These are phyloP conservation scores for Hanseniaspora thailandica DNA, from an alignment of 805 yeast species.

Conservation along the genomic window DNA sequence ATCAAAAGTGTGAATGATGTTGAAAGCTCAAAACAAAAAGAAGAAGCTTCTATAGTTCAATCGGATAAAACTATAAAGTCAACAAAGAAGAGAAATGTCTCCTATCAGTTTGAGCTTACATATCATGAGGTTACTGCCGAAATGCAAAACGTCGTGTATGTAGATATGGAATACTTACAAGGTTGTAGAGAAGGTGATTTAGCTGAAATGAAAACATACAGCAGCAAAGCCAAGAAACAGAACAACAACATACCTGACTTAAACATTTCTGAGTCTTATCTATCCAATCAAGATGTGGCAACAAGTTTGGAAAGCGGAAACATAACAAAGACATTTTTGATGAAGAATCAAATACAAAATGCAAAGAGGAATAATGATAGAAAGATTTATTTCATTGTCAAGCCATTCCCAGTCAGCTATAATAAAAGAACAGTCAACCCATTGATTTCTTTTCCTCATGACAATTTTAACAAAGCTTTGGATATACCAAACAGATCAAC, in stretches of 20 bases:
- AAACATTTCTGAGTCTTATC: background rate
- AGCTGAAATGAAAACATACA: constrained; percentile 52
- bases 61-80: background rate
- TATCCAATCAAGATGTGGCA: background rate
- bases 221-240: constrained; percentile 19
- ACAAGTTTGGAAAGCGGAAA: constrained; percentile 4
- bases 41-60: background rate
- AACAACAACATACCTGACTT: background rate
- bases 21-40: background rate
- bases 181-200: constrained; percentile 63
- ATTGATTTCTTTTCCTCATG: constrained; percentile 48
- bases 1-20: background rate
- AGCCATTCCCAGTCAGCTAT: constrained; percentile 27
- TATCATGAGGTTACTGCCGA: constrained; percentile 51
- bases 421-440: constrained; percentile 26
- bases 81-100: constrained; percentile 12
- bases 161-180: constrained; percentile 49
- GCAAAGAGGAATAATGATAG: constrained; percentile 21
- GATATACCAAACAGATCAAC: constrained; percentile 57
- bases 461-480: constrained; percentile 46
- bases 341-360: background rate
- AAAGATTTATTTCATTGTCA: constrained; percentile 37
- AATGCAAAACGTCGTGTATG: constrained; percentile 47
- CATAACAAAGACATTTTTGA: background rate
- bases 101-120: constrained; percentile 21